These are phyloP conservation scores for Metarhizium rileyi DNA, from an alignment of 2,329 filamentous ascomycete species.

Conservation along the genomic window DNA sequence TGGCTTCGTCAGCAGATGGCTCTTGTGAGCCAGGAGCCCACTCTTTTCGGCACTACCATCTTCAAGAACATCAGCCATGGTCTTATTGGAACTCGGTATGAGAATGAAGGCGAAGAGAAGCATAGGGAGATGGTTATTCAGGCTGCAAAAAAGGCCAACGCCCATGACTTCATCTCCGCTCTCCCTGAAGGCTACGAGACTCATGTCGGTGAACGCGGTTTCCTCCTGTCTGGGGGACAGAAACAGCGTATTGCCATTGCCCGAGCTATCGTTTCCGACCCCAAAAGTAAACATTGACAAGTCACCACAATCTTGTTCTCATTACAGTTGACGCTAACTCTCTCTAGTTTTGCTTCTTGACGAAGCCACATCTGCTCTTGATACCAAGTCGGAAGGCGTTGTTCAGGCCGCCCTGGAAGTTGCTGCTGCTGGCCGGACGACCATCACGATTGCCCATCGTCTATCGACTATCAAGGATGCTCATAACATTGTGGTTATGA, in stretches of 20 bases:
- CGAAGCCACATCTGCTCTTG: slow-evolving; percentile 87
- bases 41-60: slow-evolving; percentile 82
- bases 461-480: slow-evolving; percentile 90
- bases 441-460: slow-evolving; percentile 91
- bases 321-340: not conserved
- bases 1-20: slow-evolving; percentile 92
- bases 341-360: slow-evolving; percentile 68
- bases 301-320: not conserved
- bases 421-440: slow-evolving; percentile 78
- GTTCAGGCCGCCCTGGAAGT: slow-evolving; percentile 88
- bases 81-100: slow-evolving; percentile 72
- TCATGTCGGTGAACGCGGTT: slow-evolving; percentile 89
- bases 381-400: slow-evolving; percentile 89
- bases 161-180: slow-evolving; percentile 77
- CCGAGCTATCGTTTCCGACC: slow-evolving; percentile 79
- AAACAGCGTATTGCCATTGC: slow-evolving; percentile 96
- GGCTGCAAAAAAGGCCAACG: slow-evolving; percentile 84
- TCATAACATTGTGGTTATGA: slow-evolving; percentile 94
- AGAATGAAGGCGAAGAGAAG: slow-evolving; percentile 55
- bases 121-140: slow-evolving; percentile 63
- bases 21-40: slow-evolving; percentile 86
- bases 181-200: slow-evolving; percentile 89
- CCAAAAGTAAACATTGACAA: slow-evolving; percentile 48
- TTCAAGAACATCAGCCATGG: slow-evolving; percentile 86
- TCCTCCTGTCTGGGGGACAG: slow-evolving; percentile 86